Evolutionary conservation across 208 protist genomes (phyloP), one percentile per base, ranked within the genome.

Genomic region (Cochliopodium minus): DNA sequence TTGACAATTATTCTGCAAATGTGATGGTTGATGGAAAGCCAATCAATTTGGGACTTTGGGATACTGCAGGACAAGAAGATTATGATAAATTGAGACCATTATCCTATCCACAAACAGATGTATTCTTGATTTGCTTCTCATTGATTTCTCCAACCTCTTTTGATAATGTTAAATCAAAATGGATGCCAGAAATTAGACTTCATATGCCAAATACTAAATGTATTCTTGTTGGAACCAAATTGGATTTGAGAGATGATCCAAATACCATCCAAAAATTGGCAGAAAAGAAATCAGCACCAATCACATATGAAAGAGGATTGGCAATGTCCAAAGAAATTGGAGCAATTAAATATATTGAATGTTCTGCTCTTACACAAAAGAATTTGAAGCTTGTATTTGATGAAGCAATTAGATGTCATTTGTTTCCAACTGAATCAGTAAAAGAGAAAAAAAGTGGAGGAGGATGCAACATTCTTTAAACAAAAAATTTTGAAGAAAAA

Each of bases 61-160:
- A 82, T 64, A 82, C 78, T 40, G 78, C 78, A 29, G 77, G 73
- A 20, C 84, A 90, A 69, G 85, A 92, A 64, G 87, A 95, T 58
- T 94, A 91, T 64, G 62, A 72, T 46, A 1, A 69, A 29, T 38
- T 82, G 10, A 29, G 79, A 29, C 77, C 78, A 36, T 56, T 83
- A 5, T 77, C 65, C 17, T 85, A 83, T 53, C 78, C 77, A 22
- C 60, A 76, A 53, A 80, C 76, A 0, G 70, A 85, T 56, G 73
- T 85, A 13, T 85, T 85, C 48, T 61, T 85, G 17, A 56, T 83
- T 32, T 85, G 70, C 63, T 85, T 83, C 62, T 72, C 71, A 20
- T 54, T 85, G 33, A 59, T 77, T 5, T 53, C 46, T 39, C 76
- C 69, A 25, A 29, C 67, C 10, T 85, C 78, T 38, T 81, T 71